These are phyloP conservation scores for Irpex sp. DNA, from an alignment of 1,284 basidiomycete genomes.

Conservation along the genomic window DNA sequence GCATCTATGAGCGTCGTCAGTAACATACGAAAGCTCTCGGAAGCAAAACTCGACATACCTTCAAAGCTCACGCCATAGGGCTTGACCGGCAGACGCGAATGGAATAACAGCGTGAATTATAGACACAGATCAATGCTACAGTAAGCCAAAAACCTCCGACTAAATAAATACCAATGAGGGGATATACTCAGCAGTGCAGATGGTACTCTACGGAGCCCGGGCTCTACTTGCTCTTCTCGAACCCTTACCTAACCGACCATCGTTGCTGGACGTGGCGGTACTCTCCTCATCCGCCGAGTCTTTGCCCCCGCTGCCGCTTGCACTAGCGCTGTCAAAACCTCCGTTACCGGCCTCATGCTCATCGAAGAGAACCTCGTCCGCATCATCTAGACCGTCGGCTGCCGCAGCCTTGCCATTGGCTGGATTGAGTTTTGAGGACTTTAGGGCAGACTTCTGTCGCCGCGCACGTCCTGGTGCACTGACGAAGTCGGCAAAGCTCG, in stretches of 20 bases:
- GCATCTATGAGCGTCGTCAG: too few species aligned
- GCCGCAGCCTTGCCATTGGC: slow-evolving; percentile 15
- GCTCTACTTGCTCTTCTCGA: slow-evolving; percentile 7
- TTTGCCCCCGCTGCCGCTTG: slow-evolving; percentile 18
- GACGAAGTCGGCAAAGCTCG: slow-evolving; percentile 55
- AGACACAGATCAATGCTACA: background rate
- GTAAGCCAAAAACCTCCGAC: background rate
- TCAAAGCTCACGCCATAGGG: background rate
- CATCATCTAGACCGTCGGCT: slow-evolving; percentile 20
- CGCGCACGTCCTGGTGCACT: slow-evolving; percentile 37
- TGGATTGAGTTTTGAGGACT: slow-evolving; percentile 20
- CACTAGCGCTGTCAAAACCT: slow-evolving; percentile 12
- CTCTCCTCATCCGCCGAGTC: slow-evolving; percentile 18
- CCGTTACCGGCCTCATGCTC: slow-evolving; percentile 35
- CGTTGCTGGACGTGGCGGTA: slow-evolving; percentile 11
- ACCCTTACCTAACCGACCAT: background rate
- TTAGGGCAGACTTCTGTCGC: slow-evolving; percentile 22
- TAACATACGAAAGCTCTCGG: too few species aligned
- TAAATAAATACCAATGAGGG: background rate
- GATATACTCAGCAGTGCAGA: background rate
- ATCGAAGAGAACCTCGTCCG: slow-evolving; percentile 54
- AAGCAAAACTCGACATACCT: too few species aligned
- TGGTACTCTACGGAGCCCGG: background rate
- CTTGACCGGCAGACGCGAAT: background rate
- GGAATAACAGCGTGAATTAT: background rate